Conservation (phyloP, 352 stramenopile species). For the Phytopythium boreale region DNA sequence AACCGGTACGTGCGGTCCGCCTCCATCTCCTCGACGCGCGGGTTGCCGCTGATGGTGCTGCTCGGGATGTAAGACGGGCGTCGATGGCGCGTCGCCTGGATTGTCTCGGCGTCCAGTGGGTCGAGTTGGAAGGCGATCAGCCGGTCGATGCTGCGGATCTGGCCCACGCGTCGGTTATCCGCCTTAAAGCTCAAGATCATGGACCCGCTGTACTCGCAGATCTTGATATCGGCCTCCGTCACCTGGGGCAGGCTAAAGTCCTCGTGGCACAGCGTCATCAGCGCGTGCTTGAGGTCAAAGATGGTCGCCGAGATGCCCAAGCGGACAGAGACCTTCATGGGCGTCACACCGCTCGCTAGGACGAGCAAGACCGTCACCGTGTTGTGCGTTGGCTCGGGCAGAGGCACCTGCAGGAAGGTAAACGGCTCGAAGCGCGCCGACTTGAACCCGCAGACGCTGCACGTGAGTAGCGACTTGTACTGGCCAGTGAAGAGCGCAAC, state of each 20-base stretch:
- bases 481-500: slow-evolving; percentile 99
- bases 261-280: slow-evolving; percentile 75
- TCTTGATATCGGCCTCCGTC: slow-evolving; percentile 76
- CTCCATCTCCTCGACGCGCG: slow-evolving; percentile 43
- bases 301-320: slow-evolving; percentile 81
- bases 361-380: slow-evolving; percentile 82
- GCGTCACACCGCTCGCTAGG: slow-evolving; percentile 62
- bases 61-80: slow-evolving; percentile 69
- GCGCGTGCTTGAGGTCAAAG: slow-evolving; percentile 83
- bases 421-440: slow-evolving; percentile 93
- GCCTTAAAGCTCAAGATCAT: slow-evolving; percentile 89
- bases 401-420: slow-evolving; percentile 84
- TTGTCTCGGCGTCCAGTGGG: slow-evolving; percentile 57
- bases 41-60: slow-evolving; percentile 4
- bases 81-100: slow-evolving; percentile 70
- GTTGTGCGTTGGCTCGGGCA: slow-evolving; percentile 85
- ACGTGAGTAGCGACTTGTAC: slow-evolving; percentile 98
- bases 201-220: slow-evolving; percentile 83
- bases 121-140: slow-evolving; percentile 86
- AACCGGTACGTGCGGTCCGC: slow-evolving; percentile 33
- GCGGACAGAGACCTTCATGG: slow-evolving; percentile 78
- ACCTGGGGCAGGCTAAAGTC: slow-evolving; percentile 68
- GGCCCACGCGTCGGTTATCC: slow-evolving; percentile 75
- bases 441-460: slow-evolving; percentile 94
- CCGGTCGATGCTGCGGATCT: slow-evolving; percentile 85